phyloP scores from a whole-genome alignment of 2,329 filamentous ascomycete genomes.

The Exophiala phaeomuriformis region DNA sequence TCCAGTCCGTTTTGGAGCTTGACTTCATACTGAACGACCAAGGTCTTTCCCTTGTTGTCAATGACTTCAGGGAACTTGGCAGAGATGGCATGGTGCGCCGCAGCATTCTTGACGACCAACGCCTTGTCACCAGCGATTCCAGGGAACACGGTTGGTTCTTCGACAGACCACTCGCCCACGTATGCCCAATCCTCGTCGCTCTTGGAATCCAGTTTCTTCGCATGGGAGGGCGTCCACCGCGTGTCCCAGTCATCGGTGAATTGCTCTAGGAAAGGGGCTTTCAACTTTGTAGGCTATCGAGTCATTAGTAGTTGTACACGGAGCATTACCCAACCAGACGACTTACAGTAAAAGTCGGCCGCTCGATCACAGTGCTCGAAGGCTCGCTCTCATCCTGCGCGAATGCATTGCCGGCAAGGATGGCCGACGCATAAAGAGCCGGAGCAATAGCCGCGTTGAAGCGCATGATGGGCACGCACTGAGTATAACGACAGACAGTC shows the following conservation, averaged over 20 bases:
- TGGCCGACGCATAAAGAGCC: conserved; percentile 61
- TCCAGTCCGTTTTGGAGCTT: conserved; percentile 97
- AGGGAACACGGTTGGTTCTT: conserved; percentile 85
- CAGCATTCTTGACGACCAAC: conserved; percentile 94
- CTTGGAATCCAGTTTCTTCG: conserved; percentile 86
- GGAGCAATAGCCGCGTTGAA: conserved; percentile 71
- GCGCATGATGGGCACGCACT: conserved; percentile 58
- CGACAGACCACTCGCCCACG: conserved; percentile 90
- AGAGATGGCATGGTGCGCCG: conserved; percentile 97
- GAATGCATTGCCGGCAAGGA: conserved; percentile 58
- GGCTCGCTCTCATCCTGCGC: conserved; percentile 53
- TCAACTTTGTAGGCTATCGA: conserved; percentile 71
- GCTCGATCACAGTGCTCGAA: conserved; percentile 51
- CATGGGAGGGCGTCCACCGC: conserved; percentile 89
- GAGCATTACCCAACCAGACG: not conserved
- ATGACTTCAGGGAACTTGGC: conserved; percentile 96
- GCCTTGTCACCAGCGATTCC: conserved; percentile 93
- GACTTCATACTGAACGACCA: conserved; percentile 98
- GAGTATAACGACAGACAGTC: conserved; percentile 11
- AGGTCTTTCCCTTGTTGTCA: conserved; percentile 92
- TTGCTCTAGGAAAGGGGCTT: conserved; percentile 95
- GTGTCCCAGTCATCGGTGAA: conserved; percentile 95
- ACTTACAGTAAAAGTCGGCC: conserved; percentile 84
- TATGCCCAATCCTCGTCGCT: conserved; percentile 92
- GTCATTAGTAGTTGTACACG: conserved; percentile 6